These are phyloP conservation scores for Malassezia furfur DNA, from an alignment of 1,284 basidiomycete species.

Conservation along the genomic window DNA sequence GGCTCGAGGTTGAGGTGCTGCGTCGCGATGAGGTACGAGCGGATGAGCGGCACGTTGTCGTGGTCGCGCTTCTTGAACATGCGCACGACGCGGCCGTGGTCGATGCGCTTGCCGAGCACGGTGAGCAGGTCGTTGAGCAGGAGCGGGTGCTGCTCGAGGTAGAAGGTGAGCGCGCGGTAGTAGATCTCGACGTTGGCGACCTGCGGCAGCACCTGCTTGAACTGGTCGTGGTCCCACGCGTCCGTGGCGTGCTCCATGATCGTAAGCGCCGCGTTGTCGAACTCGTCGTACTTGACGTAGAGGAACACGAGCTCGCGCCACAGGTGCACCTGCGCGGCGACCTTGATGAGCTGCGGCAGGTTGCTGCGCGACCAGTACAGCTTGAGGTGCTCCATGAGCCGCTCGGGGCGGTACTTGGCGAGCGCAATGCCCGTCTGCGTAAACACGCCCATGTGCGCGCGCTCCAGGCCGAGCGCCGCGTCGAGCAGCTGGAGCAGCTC, in stretches of 20 bases:
- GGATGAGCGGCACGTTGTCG: slow-evolving; percentile 88
- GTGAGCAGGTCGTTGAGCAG: slow-evolving; percentile 86
- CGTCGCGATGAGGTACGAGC: slow-evolving; percentile 89
- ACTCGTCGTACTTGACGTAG: slow-evolving; percentile 96
- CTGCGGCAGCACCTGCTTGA: slow-evolving; percentile 52
- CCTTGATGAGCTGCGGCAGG: slow-evolving; percentile 88
- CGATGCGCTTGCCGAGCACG: slow-evolving; percentile 82
- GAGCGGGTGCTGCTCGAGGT: slow-evolving; percentile 84
- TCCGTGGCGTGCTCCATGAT: slow-evolving; percentile 97
- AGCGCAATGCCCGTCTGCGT: slow-evolving; percentile 89
- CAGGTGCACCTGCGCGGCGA: slow-evolving; percentile 87
- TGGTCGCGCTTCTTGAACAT: slow-evolving; percentile 76
- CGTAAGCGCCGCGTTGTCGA: slow-evolving; percentile 85
- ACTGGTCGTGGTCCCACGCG: slow-evolving; percentile 98
- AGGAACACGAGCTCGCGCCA: slow-evolving; percentile 98
- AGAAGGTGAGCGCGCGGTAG: slow-evolving; percentile 58
- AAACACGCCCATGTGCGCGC: slow-evolving; percentile 77
- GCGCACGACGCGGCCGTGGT: slow-evolving; percentile 85
- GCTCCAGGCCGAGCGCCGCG: slow-evolving; percentile 80
- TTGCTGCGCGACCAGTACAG: slow-evolving; percentile 96
- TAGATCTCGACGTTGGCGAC: slow-evolving; percentile 98
- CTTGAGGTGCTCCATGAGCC: slow-evolving; percentile 98
- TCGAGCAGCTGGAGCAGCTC: slow-evolving; percentile 85
- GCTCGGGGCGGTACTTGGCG: slow-evolving; percentile 91
- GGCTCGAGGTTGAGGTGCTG: slow-evolving; percentile 91